These are phyloP conservation scores for Fomitopsis betulina DNA, from an alignment of 1,284 basidiomycete species.

Conservation along the genomic window DNA sequence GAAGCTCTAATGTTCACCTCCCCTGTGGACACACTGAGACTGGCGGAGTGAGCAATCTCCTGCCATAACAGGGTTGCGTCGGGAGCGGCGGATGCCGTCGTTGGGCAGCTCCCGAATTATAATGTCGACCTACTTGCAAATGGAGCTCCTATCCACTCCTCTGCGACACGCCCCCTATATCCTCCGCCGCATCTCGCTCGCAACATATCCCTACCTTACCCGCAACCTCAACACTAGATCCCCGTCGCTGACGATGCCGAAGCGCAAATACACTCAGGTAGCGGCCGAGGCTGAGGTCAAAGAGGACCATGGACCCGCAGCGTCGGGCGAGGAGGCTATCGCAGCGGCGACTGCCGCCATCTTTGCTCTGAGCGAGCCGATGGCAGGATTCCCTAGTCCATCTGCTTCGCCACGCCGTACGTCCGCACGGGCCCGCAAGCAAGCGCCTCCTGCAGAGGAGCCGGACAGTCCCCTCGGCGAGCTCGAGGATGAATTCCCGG, in stretches of 20 bases:
- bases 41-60: too few relatives aligned
- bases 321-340: background rate
- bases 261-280: background rate
- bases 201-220: background rate
- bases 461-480: background rate
- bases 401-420: background rate
- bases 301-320: background rate
- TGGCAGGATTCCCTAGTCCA: background rate
- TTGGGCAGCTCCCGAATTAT: background rate
- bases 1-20: too few relatives aligned
- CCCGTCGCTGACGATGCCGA: background rate
- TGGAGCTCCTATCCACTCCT: background rate
- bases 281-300: background rate
- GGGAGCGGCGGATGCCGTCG: background rate
- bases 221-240: background rate
- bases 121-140: too few relatives aligned
- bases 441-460: background rate
- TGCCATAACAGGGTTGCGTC: too few relatives aligned
- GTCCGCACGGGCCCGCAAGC: background rate
- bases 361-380: slow-evolving; percentile 4
- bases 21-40: too few relatives aligned
- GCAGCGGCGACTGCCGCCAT: slow-evolving; percentile 4
- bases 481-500: background rate
- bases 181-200: background rate
- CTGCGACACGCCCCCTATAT: background rate